A percentile compares a stretch with the other conserved stretches of the same genome.
Conservation (phyloP, 257 asterid genomes). For the Solanum lycopersicoides region DNA sequence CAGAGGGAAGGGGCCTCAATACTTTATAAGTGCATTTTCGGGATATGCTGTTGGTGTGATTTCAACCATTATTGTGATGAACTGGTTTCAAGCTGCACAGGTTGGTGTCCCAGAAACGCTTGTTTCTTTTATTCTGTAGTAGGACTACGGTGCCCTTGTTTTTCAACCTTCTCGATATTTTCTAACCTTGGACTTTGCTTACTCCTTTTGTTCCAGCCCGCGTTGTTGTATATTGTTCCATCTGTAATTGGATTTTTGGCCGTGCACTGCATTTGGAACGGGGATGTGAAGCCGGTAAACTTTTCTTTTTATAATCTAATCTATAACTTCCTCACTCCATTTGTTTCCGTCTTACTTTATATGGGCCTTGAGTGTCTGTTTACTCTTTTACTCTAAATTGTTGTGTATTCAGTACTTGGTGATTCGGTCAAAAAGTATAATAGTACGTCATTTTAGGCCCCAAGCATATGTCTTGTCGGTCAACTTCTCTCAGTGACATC, state of each 20-base stretch:
- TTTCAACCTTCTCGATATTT: not conserved
- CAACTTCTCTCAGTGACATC: not conserved
- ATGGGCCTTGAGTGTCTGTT: not conserved
- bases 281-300: constrained; percentile 68
- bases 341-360: not conserved
- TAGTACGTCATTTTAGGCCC: not conserved
- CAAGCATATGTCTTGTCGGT: not conserved
- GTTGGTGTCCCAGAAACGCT: constrained; percentile 14
- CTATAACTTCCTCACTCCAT: not conserved
- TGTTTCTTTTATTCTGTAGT: not conserved
- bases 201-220: constrained; percentile 52
- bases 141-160: not conserved
- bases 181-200: not conserved
- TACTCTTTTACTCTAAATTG: not conserved
- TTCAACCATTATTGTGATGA: constrained; percentile 78
- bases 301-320: not conserved
- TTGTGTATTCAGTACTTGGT: not conserved
- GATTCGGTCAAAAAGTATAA: not conserved
- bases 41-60: constrained; percentile 71
- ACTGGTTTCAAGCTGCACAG: constrained; percentile 99
- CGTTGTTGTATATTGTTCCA: constrained; percentile 82
- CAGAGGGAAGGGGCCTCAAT: constrained; percentile 66
- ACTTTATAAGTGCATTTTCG: constrained; percentile 82
- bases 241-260: constrained; percentile 85
- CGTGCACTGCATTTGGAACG: constrained; percentile 76